A percentile compares a stretch with the other conserved stretches of the same genome.
phyloP scores from a whole-genome alignment of 352 stramenopile species.

The Saprolegnia diclina region DNA sequence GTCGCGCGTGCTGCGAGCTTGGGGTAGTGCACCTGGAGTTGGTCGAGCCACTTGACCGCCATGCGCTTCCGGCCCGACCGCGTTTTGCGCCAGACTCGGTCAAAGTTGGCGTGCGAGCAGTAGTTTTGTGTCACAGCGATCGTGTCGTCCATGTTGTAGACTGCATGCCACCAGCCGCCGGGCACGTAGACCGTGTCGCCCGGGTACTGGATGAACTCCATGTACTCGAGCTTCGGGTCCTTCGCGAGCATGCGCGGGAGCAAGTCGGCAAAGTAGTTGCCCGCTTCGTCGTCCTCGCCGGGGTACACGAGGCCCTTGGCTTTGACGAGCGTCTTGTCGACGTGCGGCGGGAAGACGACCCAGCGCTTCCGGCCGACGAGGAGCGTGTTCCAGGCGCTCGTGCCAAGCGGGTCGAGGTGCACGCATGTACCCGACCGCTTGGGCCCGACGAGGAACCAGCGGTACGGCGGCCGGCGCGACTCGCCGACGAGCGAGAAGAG shows the following conservation, averaged over 20 bases:
- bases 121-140: slow-evolving; percentile 94
- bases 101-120: slow-evolving; percentile 86
- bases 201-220: slow-evolving; percentile 86
- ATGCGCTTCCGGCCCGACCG: slow-evolving; percentile 90
- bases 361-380: slow-evolving; percentile 93
- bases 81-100: slow-evolving; percentile 81
- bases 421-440: slow-evolving; percentile 90
- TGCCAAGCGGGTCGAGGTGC: slow-evolving; percentile 94
- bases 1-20: slow-evolving; percentile 74
- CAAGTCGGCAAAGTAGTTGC: slow-evolving; percentile 92
- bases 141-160: slow-evolving; percentile 89
- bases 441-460: slow-evolving; percentile 94
- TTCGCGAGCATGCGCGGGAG: slow-evolving; percentile 79
- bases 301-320: slow-evolving; percentile 83
- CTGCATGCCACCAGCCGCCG: slow-evolving; percentile 90
- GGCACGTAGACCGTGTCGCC: slow-evolving; percentile 92
- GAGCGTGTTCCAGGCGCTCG: slow-evolving; percentile 95
- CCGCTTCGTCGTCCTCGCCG: slow-evolving; percentile 87
- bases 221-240: slow-evolving; percentile 48
- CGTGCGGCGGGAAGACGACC: slow-evolving; percentile 93
- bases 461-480: slow-evolving; percentile 88
- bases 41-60: slow-evolving; percentile 90
- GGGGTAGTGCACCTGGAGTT: slow-evolving; percentile 73
- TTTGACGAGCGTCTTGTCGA: slow-evolving; percentile 62
- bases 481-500: slow-evolving; percentile 82